These are phyloP conservation scores for Mycena venus DNA, from an alignment of 768 basidiomycete genomes.

Conservation along the genomic window DNA sequence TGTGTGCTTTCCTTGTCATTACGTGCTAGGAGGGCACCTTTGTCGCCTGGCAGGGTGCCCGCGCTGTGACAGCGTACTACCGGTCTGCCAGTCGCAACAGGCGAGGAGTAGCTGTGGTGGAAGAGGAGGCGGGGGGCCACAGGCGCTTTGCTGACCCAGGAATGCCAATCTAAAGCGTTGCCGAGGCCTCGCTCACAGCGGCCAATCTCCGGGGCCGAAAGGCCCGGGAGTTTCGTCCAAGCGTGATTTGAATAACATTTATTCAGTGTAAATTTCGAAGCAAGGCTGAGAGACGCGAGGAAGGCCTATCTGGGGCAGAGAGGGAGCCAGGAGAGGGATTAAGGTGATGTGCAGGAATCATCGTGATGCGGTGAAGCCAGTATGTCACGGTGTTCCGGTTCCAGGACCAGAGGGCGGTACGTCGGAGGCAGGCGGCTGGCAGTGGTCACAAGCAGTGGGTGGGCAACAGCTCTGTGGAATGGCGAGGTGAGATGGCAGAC, in stretches of 20 bases:
- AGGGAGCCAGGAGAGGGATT: no score
- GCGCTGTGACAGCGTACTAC: conserved; percentile 69
- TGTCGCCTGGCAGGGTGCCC: conserved; percentile 41
- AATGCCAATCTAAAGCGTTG: conserved; percentile 86
- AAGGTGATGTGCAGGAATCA: no score
- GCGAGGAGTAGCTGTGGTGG: no score
- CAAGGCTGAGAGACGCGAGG: conserved; percentile 88
- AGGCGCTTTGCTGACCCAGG: conserved; percentile 87
- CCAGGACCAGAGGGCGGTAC: no score
- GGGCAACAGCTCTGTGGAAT: no score
- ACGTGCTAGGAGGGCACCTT: conserved; percentile 40
- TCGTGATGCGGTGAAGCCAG: no score
- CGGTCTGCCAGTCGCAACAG: conserved; percentile 45
- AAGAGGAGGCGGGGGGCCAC: conserved; percentile 32
- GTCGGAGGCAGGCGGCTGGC: no score
- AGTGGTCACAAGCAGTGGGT: no score
- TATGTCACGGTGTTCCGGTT: no score
- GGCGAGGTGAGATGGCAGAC: no score
- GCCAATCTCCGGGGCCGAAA: conserved; percentile 87
- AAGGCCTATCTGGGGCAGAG: conserved; percentile 92
- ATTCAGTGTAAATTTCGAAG: conserved; percentile 94
- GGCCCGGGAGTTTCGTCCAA: conserved; percentile 95
- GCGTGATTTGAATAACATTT: conserved; percentile 89
- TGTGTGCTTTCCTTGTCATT: conserved; percentile 3
- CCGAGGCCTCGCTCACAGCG: conserved; percentile 91